Evolutionary conservation across 176 grass and related monocot species (phyloP), one percentile per base, ranked within the genome.

Genomic region (Dactylis glomerata): DNA sequence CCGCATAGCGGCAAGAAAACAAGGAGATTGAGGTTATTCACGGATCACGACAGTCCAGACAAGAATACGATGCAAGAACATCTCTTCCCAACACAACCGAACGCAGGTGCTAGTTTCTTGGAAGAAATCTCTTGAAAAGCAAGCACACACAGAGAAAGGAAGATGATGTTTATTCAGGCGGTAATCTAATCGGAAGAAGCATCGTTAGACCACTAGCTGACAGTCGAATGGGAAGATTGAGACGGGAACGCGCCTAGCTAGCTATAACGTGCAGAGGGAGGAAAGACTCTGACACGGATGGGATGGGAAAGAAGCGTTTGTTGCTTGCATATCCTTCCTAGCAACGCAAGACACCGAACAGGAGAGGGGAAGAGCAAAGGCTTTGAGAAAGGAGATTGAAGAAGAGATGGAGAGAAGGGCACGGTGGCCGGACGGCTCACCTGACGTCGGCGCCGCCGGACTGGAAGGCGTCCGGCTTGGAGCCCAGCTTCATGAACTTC

Each of bases 401-500:
- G 28, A 10, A 32, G 1, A 23, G 1, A 33, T n/a, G 20, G 50
- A 7, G 14, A 14, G 55, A 36, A 22, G 22, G 23, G 20, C 62
- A 37, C 20, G 75, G 22, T 17, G 32, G 23, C 3, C 6, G 61
- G 58, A 17, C 6, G 19, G 49, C 86, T 91, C 26, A 99, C 97
- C 93, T 90, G 73, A 89, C 91, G 87, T 96, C 90, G 82, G 83
- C 81, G 33, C 90, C 91, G 37, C 92, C 92, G 58, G 93, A 99
- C 66, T 92, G 91, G 90, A 99, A 94, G 58, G 90, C 90, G 27
- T 96, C 97, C 54, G 91, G 90, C 89, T 99, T 99, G 69, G 97
- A 99, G 73, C 97, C 97, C 75, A 99, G 89, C 84, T 99, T 99
- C 97, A 99, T 99, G 88, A 92, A 96, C 93, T 99, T 99, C 97